A percentile compares a stretch with the other conserved stretches of the same genome.
Evolutionary conservation across 2,329 filamentous ascomycete genomes (phyloP).

Genomic region (Elsinoe fawcettii): DNA sequence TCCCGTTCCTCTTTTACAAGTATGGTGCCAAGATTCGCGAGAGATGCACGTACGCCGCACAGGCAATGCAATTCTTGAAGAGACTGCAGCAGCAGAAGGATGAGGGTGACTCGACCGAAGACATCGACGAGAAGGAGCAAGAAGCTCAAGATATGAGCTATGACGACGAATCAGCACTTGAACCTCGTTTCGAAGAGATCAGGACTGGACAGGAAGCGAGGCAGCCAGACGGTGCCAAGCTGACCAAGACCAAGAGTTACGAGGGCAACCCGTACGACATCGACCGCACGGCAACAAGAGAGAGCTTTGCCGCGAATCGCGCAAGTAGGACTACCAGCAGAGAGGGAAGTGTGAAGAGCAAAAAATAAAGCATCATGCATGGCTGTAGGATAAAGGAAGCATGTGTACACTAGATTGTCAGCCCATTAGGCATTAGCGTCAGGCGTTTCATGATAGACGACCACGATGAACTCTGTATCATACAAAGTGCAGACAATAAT

Average conservation of each 20-base stretch:
- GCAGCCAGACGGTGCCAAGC: conserved; percentile 18
- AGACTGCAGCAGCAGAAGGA: conserved; percentile 33
- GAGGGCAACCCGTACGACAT: conserved; percentile 42
- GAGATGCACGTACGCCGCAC: conserved; percentile 61
- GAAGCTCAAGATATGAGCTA: conserved; percentile 25
- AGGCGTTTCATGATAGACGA: background rate
- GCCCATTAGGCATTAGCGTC: background rate
- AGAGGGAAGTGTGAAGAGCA: conserved; percentile 6
- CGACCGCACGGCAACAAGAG: conserved; percentile 41
- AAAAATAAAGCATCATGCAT: background rate
- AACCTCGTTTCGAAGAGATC: conserved; percentile 32
- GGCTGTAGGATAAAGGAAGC: background rate
- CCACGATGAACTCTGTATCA: background rate
- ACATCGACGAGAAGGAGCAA: conserved; percentile 27
- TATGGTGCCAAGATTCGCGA: conserved; percentile 57
- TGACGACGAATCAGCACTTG: conserved; percentile 15
- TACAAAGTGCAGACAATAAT: no score
- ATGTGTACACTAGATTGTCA: background rate
- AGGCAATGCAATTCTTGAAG: conserved; percentile 55
- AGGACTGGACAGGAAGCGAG: conserved; percentile 24
- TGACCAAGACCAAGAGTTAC: conserved; percentile 27
- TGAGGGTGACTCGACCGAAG: conserved; percentile 17
- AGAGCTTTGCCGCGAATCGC: conserved; percentile 32
- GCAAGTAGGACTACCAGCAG: conserved; percentile 7
- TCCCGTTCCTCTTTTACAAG: conserved; percentile 68